Evolutionary conservation across 2,329 filamentous ascomycete species (phyloP).

Genomic region (Onygena corvina): DNA sequence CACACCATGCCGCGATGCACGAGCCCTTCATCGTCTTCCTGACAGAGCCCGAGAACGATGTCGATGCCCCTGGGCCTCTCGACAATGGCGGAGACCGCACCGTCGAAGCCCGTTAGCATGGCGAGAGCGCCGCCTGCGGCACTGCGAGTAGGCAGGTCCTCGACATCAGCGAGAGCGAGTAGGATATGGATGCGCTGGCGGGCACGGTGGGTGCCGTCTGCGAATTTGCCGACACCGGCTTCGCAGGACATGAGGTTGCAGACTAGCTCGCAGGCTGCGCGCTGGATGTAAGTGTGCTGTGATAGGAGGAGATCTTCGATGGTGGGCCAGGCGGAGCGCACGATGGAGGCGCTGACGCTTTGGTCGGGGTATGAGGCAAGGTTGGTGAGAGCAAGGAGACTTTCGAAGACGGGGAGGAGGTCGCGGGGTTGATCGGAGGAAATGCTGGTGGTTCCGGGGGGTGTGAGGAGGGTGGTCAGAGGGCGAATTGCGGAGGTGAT

Average conservation of each 20-base stretch:
- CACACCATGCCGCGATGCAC: constrained; percentile 60
- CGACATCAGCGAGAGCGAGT: constrained; percentile 74
- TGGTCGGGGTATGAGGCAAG: constrained; percentile 54
- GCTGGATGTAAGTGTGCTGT: constrained; percentile 61
- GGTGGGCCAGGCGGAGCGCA: constrained; percentile 59
- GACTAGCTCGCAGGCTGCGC: constrained; percentile 75
- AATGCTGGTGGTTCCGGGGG: constrained; percentile 46
- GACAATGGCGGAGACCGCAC: constrained; percentile 58
- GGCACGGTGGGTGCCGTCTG: constrained; percentile 50
- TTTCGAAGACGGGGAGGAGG: constrained; percentile 79
- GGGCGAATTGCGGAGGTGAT: constrained; percentile 71
- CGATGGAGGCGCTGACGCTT: constrained; percentile 53
- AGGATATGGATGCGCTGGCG: constrained; percentile 68
- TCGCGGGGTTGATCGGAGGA: constrained; percentile 49
- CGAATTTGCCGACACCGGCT: constrained; percentile 36
- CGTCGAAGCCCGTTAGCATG: constrained; percentile 66
- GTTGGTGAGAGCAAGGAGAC: constrained; percentile 84
- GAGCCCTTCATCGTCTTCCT: constrained; percentile 48
- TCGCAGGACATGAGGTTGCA: constrained; percentile 61
- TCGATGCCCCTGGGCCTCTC: constrained; percentile 59
- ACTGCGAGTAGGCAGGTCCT: constrained; percentile 64
- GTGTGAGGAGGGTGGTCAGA: constrained; percentile 59
- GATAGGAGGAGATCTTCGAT: constrained; percentile 76
- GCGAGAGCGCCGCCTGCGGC: constrained; percentile 84
- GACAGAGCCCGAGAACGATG: constrained; percentile 68